phyloP scores from a whole-genome alignment of 2,329 filamentous ascomycete species.

The Penicillium glabrum region DNA sequence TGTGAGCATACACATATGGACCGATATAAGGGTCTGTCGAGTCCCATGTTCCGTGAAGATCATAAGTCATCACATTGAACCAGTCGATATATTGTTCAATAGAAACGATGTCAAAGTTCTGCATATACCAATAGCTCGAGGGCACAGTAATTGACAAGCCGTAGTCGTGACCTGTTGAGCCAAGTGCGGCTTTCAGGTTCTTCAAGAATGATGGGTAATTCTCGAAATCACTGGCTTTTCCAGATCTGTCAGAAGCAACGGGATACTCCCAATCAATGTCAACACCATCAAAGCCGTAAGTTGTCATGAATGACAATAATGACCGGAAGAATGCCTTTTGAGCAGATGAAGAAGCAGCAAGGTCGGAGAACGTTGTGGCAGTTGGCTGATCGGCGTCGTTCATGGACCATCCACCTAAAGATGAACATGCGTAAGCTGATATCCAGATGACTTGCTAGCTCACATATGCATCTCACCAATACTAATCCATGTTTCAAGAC shows the following conservation, averaged over 20 bases:
- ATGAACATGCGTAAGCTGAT: neutral
- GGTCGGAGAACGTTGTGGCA: conserved; percentile 15
- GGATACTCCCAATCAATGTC: conserved; percentile 47
- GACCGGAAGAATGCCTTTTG: conserved; percentile 37
- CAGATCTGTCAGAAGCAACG: conserved; percentile 38
- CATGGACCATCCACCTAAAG: neutral
- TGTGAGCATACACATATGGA: conserved; percentile 25
- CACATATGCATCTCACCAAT: neutral
- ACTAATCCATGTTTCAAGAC: neutral
- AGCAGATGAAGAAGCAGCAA: conserved; percentile 16
- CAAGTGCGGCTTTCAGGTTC: conserved; percentile 14
- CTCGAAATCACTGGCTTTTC: conserved; percentile 34
- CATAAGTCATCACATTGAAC: too few relatives aligned
- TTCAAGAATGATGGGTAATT: conserved; percentile 31
- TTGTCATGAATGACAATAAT: conserved; percentile 41
- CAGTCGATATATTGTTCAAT: conserved; percentile 19
- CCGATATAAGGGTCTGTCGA: conserved; percentile 12
- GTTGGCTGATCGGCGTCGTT: neutral
- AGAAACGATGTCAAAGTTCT: conserved; percentile 23
- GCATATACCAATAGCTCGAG: conserved; percentile 32
- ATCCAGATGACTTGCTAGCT: too few relatives aligned
- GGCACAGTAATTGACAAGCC: conserved; percentile 24
- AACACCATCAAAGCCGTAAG: conserved; percentile 47
- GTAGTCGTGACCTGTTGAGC: conserved; percentile 1
- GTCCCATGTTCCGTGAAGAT: too few relatives aligned